phyloP scores from a whole-genome alignment of 768 basidiomycete species.

The Leccinellum rugosiceps region DNA sequence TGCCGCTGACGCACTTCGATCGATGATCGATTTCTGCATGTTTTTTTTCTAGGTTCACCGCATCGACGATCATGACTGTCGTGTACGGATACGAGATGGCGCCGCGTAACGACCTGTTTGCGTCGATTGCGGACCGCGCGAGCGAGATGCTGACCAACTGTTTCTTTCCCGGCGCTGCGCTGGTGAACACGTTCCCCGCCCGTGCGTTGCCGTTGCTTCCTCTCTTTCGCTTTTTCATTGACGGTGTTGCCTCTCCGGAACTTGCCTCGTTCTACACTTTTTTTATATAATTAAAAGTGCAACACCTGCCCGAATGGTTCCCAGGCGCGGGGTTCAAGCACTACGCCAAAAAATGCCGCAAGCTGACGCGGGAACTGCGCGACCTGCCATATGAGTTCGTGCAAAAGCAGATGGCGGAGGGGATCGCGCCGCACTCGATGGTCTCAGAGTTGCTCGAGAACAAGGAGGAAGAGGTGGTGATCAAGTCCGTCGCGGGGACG shows the following conservation, averaged over 20 bases:
- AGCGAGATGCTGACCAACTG: conserved; percentile 26
- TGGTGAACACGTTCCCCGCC: conserved; percentile 31
- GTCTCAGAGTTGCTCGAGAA: conserved; percentile 22
- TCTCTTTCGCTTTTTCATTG: no score
- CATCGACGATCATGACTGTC: conserved; percentile 31
- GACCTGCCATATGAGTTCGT: conserved; percentile 20
- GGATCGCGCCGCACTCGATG: conserved; percentile 19
- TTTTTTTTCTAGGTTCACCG: conserved; percentile 23
- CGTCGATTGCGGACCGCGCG: conserved; percentile 31
- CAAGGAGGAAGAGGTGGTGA: conserved; percentile 24
- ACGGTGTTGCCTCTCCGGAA: background rate
- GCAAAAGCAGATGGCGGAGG: conserved; percentile 16
- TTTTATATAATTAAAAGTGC: conserved; percentile 17
- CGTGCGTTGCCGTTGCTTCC: conserved; percentile 12
- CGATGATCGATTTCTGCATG: no score
- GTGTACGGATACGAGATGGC: conserved; percentile 36
- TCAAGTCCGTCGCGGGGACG: conserved; percentile 31
- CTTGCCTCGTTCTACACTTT: background rate
- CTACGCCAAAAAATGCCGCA: conserved; percentile 15
- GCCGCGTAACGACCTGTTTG: conserved; percentile 30
- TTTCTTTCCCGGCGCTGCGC: conserved; percentile 30
- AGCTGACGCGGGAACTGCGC: conserved; percentile 17
- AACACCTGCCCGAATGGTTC: conserved; percentile 29
- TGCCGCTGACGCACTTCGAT: no score
- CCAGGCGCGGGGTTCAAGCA: conserved; percentile 30